Evolutionary conservation across 1,139 yeast species (phyloP).

Genomic region (Kurtzmaniella natalensis): DNA sequence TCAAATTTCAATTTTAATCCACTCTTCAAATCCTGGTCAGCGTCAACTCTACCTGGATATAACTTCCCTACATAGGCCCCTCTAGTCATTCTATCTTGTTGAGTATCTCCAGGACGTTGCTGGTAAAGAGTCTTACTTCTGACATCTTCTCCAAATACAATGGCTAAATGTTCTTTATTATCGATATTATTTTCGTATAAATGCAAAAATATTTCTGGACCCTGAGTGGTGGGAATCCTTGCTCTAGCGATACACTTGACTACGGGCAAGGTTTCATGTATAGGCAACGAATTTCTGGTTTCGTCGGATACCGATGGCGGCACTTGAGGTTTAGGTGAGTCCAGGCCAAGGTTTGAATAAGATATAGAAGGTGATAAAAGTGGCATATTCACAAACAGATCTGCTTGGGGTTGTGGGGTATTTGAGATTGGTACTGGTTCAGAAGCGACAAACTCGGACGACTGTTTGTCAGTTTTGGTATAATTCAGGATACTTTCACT

Average conservation of each 20-base stretch:
- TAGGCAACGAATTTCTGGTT: constrained; percentile 21
- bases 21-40: constrained; percentile 54
- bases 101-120: constrained; percentile 66
- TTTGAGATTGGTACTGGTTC: too few relatives aligned
- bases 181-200: constrained; percentile 82
- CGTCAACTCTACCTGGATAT: constrained; percentile 75
- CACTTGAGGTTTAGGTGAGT: constrained; percentile 11
- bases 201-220: constrained; percentile 90
- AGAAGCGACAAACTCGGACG: too few relatives aligned
- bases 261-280: constrained; percentile 44
- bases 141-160: constrained; percentile 91
- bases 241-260: constrained; percentile 94
- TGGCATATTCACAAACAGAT: constrained; percentile 23
- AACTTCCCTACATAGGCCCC: constrained; percentile 93
- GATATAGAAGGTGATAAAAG: constrained; percentile 35
- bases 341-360: constrained; percentile 17
- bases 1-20: constrained; percentile 45
- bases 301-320: constrained; percentile 19
- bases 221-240: constrained; percentile 86
- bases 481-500: too few relatives aligned
- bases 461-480: too few relatives aligned
- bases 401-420: constrained; percentile 4
- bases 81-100: constrained; percentile 90
- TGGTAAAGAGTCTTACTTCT: constrained; percentile 71
- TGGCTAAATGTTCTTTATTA: constrained; percentile 91